Conservation (phyloP, 331 rosid species). For the Telfairia occidentalis region DNA sequence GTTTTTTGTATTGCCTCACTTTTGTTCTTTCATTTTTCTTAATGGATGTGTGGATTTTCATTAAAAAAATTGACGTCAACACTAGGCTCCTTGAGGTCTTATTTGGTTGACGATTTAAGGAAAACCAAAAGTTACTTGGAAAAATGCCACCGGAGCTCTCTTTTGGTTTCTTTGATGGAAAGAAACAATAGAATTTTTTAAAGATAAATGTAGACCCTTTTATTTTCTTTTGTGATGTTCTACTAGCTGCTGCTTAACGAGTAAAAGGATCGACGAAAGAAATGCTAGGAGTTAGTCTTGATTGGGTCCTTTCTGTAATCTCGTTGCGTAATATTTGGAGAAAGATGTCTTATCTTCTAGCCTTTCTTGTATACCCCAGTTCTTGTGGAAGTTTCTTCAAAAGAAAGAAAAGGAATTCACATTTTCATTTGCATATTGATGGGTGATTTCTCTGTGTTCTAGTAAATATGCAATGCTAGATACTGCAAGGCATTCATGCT, state of each 20-base stretch:
- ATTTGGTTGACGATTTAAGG: neutral
- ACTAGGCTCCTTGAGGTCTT: neutral
- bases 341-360: neutral
- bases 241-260: neutral
- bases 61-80: neutral
- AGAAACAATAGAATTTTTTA: neutral
- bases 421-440: neutral
- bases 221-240: neutral
- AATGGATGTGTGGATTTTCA: neutral
- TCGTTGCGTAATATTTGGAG: neutral
- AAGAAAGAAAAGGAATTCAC: no score
- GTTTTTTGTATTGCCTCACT: no score
- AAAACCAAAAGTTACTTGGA: neutral
- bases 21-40: no score
- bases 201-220: neutral
- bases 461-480: neutral
- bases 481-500: neutral
- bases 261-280: neutral
- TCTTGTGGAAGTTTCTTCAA: no score
- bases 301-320: neutral
- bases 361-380: neutral
- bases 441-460: neutral
- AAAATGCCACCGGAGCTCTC: neutral
- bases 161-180: neutral
- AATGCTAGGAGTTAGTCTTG: neutral